These are phyloP conservation scores for Phytophthora pistaciae DNA, from an alignment of 352 stramenopile genomes.

Conservation along the genomic window DNA sequence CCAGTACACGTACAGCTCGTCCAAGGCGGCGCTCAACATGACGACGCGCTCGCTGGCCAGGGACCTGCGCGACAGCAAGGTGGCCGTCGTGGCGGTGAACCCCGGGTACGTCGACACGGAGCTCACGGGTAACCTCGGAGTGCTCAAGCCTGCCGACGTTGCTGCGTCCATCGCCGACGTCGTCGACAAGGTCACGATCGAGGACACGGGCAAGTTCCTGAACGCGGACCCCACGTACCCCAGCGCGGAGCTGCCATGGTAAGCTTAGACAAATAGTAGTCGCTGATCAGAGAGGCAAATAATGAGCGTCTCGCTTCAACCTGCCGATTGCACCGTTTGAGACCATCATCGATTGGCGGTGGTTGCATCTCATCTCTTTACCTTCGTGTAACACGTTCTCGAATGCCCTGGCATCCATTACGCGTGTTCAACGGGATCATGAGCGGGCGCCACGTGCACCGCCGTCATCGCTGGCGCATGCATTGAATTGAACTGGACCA, in stretches of 20 bases:
- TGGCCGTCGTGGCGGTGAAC: slow-evolving; percentile 36
- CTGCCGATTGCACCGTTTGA: background rate
- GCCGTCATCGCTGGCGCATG: slow-evolving; percentile 27
- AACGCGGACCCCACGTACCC: slow-evolving; percentile 24
- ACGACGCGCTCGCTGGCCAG: slow-evolving; percentile 45
- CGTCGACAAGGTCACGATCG: slow-evolving; percentile 18
- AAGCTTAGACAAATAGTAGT: background rate
- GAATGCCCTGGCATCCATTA: background rate
- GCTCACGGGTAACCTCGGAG: slow-evolving; percentile 32
- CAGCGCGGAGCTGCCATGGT: slow-evolving; percentile 38
- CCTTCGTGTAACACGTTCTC: background rate
- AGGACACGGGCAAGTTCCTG: slow-evolving; percentile 42
- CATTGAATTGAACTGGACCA: slow-evolving; percentile 7
- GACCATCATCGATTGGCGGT: background rate
- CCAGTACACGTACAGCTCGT: slow-evolving; percentile 67
- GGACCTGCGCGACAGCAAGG: slow-evolving; percentile 46
- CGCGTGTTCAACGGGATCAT: background rate
- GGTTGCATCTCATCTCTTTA: background rate
- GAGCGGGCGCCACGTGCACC: slow-evolving; percentile 17
- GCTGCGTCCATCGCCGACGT: slow-evolving; percentile 29
- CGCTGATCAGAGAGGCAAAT: no score
- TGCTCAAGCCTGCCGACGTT: slow-evolving; percentile 31
- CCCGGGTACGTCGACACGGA: slow-evolving; percentile 52
- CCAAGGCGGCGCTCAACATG: slow-evolving; percentile 76
- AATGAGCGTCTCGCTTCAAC: no score